These are phyloP conservation scores for Arachis hypogaea DNA, from an alignment of 306 rosid species.

Conservation along the genomic window DNA sequence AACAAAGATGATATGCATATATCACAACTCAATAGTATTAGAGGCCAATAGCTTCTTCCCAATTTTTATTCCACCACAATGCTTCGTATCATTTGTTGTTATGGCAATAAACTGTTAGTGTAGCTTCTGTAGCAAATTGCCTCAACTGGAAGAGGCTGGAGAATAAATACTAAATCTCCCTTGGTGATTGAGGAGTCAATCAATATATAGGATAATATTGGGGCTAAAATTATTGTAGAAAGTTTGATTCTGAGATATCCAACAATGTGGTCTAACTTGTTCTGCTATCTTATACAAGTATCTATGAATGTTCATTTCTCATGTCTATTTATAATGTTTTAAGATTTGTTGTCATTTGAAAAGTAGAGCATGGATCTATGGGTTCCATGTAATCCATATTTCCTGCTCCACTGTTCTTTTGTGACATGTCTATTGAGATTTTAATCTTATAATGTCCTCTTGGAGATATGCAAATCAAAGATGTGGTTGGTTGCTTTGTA, in stretches of 20 bases:
- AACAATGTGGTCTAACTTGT: constrained; percentile 6
- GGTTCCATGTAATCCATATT: constrained; percentile 17
- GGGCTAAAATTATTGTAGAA: not conserved
- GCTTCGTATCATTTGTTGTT: constrained; percentile 1
- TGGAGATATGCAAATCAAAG: constrained; percentile 33
- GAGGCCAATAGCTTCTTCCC: constrained; percentile 16
- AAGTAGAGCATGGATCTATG: constrained; percentile 22
- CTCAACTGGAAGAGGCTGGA: constrained; percentile 14
- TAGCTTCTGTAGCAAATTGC: constrained; percentile 22
- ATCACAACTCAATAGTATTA: constrained; percentile 9
- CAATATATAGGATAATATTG: constrained; percentile 20
- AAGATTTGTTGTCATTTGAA: constrained; percentile 1
- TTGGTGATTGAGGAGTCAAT: constrained; percentile 16
- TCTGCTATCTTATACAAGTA: constrained; percentile 10
- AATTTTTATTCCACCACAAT: constrained; percentile 1
- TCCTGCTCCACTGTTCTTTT: not conserved
- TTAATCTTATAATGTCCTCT: not conserved
- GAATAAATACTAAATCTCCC: constrained; percentile 20
- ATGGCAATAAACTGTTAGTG: not conserved
- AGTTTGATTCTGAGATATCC: not conserved
- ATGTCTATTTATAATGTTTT: constrained; percentile 30
- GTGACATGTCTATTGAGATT: not conserved
- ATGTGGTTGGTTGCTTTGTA: constrained; percentile 29
- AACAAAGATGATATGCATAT: constrained; percentile 19
- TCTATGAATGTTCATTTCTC: not conserved